Evolutionary conservation across 2,329 filamentous ascomycete genomes (phyloP), one percentile per base, ranked within the genome.

Genomic region (Apiospora aurea): DNA sequence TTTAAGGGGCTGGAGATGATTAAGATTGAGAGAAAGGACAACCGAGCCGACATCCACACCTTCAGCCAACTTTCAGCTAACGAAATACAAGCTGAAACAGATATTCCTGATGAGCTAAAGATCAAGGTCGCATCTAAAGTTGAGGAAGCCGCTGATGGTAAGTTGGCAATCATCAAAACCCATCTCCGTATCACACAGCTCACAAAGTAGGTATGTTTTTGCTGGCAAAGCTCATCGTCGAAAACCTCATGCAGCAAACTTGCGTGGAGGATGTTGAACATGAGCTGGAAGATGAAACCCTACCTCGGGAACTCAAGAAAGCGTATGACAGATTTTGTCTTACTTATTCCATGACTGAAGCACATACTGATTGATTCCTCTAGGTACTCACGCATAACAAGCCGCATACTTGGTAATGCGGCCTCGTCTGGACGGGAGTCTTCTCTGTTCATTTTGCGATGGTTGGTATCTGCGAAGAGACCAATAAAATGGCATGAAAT

Each of bases 281-380:
- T 4, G 51, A 57, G 26, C 24, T 57, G 11, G 24, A 57, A 57
- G 51, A 57, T 5, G 13, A 57, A 4, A 29, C 26, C 4, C 26
- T 57, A 16, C 51, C 51, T 7, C 51, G 51, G 24, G 51, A 57
- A 57, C 51, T 57, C 26, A 57, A 57, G 11, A 26, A 57, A 57
- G 51, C 51, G 51, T 57, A 57, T 57, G 51, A 4, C 11, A 8
- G 24, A 18, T 34, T 8, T 13, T 18, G 18, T 34, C 51, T 8
- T 34, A 34, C 5, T 11, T 24, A 4, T 24, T 13, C 8, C 47
- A 24, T 43, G 41, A 10, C 13, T 43, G 49, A 14, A 26, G n/a
- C 49, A 14, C 49, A n/a, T 26, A 51, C 49, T 51, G 8, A 51
- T 26, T 24, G n/a, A 13, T 26, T 13, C 8, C 41, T 26, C 4